Conservation (phyloP, 352 stramenopile genomes). For the Phytopythium litorale region DNA sequence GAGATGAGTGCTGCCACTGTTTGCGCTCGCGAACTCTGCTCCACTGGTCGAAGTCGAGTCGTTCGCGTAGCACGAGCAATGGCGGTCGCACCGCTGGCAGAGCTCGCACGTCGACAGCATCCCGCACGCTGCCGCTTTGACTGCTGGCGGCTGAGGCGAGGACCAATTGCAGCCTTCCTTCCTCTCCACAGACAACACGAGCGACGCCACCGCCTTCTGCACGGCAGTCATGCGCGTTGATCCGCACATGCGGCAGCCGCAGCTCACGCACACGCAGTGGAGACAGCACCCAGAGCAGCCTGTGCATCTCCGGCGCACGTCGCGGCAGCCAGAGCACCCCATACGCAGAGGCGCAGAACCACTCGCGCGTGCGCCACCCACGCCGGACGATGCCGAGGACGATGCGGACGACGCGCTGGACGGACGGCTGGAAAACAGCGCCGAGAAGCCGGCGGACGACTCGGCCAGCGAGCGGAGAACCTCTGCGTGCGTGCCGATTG, state of each 20-base stretch:
- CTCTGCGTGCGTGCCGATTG: background rate
- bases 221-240: slow-evolving; percentile 46
- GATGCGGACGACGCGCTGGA: background rate
- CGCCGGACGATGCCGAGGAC: background rate
- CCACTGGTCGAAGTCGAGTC: background rate
- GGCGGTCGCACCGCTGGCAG: slow-evolving; percentile 34
- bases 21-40: background rate
- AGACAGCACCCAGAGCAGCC: slow-evolving; percentile 60
- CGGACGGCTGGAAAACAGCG: slow-evolving; percentile 1
- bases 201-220: slow-evolving; percentile 52
- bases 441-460: background rate
- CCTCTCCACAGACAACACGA: slow-evolving; percentile 55
- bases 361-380: background rate
- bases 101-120: slow-evolving; percentile 34
- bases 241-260: slow-evolving; percentile 72
- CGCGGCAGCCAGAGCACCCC: slow-evolving; percentile 58
- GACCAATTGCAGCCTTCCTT: slow-evolving; percentile 62
- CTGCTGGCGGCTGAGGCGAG: slow-evolving; percentile 4
- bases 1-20: background rate
- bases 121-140: slow-evolving; percentile 19
- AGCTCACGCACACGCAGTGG: slow-evolving; percentile 69
- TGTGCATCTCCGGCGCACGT: slow-evolving; percentile 55
- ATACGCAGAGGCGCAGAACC: slow-evolving; percentile 40
- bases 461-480: slow-evolving; percentile 1
- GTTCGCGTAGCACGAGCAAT: slow-evolving; percentile 29